These are phyloP conservation scores for Verbascum thapsus DNA, from an alignment of 257 asterid species.

Conservation along the genomic window DNA sequence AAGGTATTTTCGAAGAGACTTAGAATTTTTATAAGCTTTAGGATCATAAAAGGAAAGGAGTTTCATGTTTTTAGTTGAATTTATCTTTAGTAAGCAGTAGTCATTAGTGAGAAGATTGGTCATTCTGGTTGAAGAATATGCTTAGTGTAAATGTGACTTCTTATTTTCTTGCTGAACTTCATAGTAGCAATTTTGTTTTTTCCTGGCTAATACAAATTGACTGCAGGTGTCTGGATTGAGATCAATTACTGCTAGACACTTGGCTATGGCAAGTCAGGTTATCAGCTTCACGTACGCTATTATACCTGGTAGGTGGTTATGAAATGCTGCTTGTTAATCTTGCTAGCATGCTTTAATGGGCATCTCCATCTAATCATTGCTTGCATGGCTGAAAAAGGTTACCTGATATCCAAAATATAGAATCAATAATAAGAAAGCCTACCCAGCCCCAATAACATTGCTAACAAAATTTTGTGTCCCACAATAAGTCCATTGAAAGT, in stretches of 20 bases:
- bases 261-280: constrained; percentile 99
- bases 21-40: constrained; percentile 7
- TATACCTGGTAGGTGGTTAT: constrained; percentile 81
- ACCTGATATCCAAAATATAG: constrained; percentile 2
- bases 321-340: neutral
- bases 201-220: constrained; percentile 31
- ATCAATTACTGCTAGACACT: constrained; percentile 96
- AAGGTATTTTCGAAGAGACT: constrained; percentile 5
- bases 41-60: neutral
- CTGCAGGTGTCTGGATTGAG: constrained; percentile 96
- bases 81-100: constrained; percentile 4
- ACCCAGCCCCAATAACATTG: constrained; percentile 9
- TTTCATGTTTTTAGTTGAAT: constrained; percentile 19
- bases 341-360: constrained; percentile 5
- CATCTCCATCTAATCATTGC: constrained; percentile 13
- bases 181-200: constrained; percentile 13
- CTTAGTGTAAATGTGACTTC: constrained; percentile 1
- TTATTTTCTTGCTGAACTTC: constrained; percentile 23
- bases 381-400: constrained; percentile 19
- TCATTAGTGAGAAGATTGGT: constrained; percentile 9
- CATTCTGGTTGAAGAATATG: constrained; percentile 23
- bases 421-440: constrained; percentile 17
- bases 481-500: constrained; percentile 12
- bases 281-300: constrained; percentile 81
- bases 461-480: neutral